A percentile compares a stretch with the other conserved stretches of the same genome.
These are phyloP conservation scores for Paecilomyces sp. DNA, from an alignment of 2,329 filamentous ascomycete genomes.

Conservation along the genomic window DNA sequence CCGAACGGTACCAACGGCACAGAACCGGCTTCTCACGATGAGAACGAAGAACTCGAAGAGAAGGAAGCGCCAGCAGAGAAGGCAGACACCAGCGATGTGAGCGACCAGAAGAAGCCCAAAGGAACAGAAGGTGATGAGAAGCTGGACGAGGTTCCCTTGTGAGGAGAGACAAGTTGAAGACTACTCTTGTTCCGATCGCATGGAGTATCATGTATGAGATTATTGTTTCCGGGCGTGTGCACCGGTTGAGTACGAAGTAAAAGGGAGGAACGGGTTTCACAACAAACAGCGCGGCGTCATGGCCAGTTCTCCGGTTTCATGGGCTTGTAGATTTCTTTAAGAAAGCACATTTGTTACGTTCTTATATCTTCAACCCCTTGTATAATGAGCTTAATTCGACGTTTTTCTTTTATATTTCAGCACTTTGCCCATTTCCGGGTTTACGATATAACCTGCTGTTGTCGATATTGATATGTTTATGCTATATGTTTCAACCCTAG, in stretches of 20 bases:
- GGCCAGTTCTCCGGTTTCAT: background rate
- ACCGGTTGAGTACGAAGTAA: background rate
- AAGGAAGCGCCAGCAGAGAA: background rate
- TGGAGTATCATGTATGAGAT: background rate
- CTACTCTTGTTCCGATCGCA: background rate
- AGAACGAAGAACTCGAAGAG: background rate
- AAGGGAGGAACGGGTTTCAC: background rate
- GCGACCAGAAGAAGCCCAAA: slow-evolving; percentile 19
- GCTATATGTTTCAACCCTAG: too few relatives aligned
- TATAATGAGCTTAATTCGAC: background rate
- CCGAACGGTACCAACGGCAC: background rate
- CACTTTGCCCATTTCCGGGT: background rate
- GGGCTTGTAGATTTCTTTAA: background rate
- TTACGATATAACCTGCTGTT: background rate
- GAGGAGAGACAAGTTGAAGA: background rate
- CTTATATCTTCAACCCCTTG: background rate
- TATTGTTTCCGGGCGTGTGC: background rate
- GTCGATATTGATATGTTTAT: background rate
- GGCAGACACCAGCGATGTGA: background rate
- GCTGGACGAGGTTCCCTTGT: slow-evolving; percentile 26
- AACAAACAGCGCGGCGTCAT: background rate
- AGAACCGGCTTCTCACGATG: background rate
- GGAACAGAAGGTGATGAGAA: slow-evolving; percentile 25
- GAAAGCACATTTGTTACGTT: background rate
- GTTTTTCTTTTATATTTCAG: background rate